Percentiles rank a stretch among this genome's conserved stretches.
These are phyloP conservation scores for Dactylis glomerata DNA, from an alignment of 176 grass and related monocot species.

Conservation along the genomic window DNA sequence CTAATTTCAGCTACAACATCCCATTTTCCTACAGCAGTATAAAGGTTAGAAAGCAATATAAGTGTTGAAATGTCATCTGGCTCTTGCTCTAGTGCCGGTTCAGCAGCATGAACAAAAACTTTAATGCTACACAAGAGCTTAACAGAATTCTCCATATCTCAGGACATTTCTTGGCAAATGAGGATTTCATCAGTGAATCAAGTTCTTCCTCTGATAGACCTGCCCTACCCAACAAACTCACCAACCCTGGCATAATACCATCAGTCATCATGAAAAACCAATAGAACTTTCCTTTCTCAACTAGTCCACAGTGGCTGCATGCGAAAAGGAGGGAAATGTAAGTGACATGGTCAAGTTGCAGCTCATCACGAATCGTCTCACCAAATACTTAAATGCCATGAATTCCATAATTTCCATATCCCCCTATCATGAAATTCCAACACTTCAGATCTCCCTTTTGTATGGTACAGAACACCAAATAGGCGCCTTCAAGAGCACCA, in stretches of 20 bases:
- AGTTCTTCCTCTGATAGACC: slow-evolving; percentile 72
- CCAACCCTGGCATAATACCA: slow-evolving; percentile 62
- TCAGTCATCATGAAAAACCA: slow-evolving; percentile 81
- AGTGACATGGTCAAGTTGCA: slow-evolving; percentile 78
- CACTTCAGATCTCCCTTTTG: slow-evolving; percentile 74
- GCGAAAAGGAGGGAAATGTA: slow-evolving; percentile 85
- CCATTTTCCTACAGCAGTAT: slow-evolving; percentile 67
- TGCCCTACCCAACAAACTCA: slow-evolving; percentile 66
- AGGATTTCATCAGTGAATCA: slow-evolving; percentile 57
- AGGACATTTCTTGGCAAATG: slow-evolving; percentile 53
- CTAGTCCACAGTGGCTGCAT: slow-evolving; percentile 60
- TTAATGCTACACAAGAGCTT: slow-evolving; percentile 67
- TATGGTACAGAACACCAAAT: slow-evolving; percentile 50
- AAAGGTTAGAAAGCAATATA: slow-evolving; percentile 91
- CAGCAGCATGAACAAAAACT: slow-evolving; percentile 52
- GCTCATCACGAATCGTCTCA: slow-evolving; percentile 56
- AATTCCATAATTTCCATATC: slow-evolving; percentile 64
- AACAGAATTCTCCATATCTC: slow-evolving; percentile 87
- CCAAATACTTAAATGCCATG: slow-evolving; percentile 76
- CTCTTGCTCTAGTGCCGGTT: slow-evolving; percentile 49
- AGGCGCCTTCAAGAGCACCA: slow-evolving; percentile 52
- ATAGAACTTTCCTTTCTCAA: slow-evolving; percentile 85
- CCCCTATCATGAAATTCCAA: slow-evolving; percentile 92
- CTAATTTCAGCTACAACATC: slow-evolving; percentile 60
- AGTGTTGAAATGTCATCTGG: slow-evolving; percentile 61